Evolutionary conservation across 257 asterid genomes (phyloP).

Genomic region (Penstemon davidsonii): DNA sequence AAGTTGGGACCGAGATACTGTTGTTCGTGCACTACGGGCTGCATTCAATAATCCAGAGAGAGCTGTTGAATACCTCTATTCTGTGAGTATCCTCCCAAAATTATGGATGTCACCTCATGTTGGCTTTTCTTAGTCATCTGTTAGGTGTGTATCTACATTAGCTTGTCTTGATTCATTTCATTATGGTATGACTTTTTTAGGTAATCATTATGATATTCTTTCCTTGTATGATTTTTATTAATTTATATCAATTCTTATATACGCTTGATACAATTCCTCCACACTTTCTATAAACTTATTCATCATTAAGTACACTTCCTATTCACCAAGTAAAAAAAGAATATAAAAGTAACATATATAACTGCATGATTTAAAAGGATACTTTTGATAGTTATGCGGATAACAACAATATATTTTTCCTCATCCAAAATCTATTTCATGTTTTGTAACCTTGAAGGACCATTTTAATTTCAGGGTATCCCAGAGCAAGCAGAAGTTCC

Average conservation of each 20-base stretch:
- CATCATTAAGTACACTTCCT: conserved; percentile 1
- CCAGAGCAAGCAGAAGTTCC: conserved; percentile 80
- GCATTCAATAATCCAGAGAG: conserved; percentile 91
- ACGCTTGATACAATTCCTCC: too few relatives aligned
- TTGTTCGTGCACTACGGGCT: conserved; percentile 78
- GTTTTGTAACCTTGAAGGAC: conserved; percentile 24
- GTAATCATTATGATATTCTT: too few relatives aligned
- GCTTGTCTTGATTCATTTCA: too few relatives aligned
- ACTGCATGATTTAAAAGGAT: neutral
- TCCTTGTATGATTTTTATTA: too few relatives aligned
- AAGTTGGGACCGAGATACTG: conserved; percentile 84
- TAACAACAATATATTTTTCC: neutral
- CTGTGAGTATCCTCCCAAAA: conserved; percentile 52
- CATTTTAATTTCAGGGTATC: conserved; percentile 60
- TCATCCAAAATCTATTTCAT: conserved; percentile 9
- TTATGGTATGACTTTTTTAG: too few relatives aligned
- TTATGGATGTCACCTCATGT: neutral
- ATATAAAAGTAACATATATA: neutral
- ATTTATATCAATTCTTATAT: too few relatives aligned
- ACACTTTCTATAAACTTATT: neutral
- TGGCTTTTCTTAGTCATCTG: neutral
- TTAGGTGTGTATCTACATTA: too few relatives aligned
- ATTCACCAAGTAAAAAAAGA: neutral
- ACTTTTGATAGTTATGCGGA: conserved; percentile 15
- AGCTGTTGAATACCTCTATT: conserved; percentile 87